Evolutionary conservation across 768 basidiomycete species (phyloP).

Genomic region (Termitomyces sp.): DNA sequence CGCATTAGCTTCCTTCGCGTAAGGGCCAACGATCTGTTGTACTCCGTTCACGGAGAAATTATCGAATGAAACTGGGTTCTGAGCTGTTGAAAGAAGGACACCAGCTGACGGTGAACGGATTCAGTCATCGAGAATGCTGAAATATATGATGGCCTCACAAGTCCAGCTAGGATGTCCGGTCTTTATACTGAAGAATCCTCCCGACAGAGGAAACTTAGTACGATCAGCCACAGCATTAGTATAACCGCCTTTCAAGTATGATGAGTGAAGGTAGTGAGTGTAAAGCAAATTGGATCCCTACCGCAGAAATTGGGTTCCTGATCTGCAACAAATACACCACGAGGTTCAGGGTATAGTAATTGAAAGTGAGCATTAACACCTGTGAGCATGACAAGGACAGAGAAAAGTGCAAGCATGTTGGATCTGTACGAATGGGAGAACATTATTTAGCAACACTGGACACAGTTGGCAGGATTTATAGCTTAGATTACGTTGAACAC

Average conservation of each 20-base stretch:
- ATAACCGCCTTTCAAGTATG: slow-evolving; percentile 50
- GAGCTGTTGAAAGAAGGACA: slow-evolving; percentile 47
- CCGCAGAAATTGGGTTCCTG: slow-evolving; percentile 60
- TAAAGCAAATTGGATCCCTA: slow-evolving; percentile 15
- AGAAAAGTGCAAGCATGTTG: neutral
- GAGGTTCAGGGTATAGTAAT: slow-evolving; percentile 62
- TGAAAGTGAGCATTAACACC: slow-evolving; percentile 64
- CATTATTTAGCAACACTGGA: neutral
- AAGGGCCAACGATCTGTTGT: slow-evolving; percentile 32
- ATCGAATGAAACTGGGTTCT: slow-evolving; percentile 55
- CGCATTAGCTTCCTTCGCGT: slow-evolving; percentile 40
- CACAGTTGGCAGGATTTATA: neutral
- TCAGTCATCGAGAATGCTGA: neutral
- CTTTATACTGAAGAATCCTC: slow-evolving; percentile 52
- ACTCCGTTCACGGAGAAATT: slow-evolving; percentile 43
- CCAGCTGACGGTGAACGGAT: slow-evolving; percentile 28
- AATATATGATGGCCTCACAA: slow-evolving; percentile 25
- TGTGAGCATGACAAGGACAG: slow-evolving; percentile 22
- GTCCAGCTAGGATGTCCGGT: slow-evolving; percentile 53
- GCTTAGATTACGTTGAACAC: neutral
- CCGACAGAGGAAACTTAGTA: slow-evolving; percentile 59
- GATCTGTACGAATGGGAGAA: neutral
- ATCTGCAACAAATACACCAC: slow-evolving; percentile 59
- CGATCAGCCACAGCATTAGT: slow-evolving; percentile 45
- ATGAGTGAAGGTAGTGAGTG: neutral